Evolutionary conservation across 2,329 filamentous ascomycete species (phyloP), one percentile per base, ranked within the genome.

Genomic region (Colletotrichum chrysophilum): DNA sequence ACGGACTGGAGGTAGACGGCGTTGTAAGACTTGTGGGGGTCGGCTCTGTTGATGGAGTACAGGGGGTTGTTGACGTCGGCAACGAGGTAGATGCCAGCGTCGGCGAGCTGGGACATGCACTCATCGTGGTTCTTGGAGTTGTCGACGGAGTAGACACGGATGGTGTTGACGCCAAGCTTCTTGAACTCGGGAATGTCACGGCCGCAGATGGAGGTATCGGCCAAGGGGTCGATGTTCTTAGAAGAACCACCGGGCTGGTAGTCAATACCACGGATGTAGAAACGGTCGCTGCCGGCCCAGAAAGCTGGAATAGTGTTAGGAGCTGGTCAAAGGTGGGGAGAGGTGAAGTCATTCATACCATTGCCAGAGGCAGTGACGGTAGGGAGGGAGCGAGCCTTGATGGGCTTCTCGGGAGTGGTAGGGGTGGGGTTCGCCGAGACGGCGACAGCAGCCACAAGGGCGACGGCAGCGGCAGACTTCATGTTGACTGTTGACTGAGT

Each of bases 121-220:
- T 92, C 90, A 80, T 96, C 93, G 87, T 98, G 96, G 69, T 75
- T 70, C 80, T 89, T 87, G 66, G 93, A 93, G 90, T 98, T 98
- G 89, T 98, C 96, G 79, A 97, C 93, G 18, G 94, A 95, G 90
- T 98, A 98, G 77, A 98, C 94, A 85, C 96, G 96, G 82, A 98
- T 89, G 30, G 95, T 96, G 89, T 98, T 98, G 86, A 98, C 88
- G 65, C 96, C 95, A 66, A 98, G 89, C 79, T 95, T 91, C 88
- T 95, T 91, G 92, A 98, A 98, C 83, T 95, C 89, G 67, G 87
- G 86, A 80, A 98, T 94, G 82, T 98, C 95, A 78, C 96, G 94
- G 84, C 91, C 90, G 91, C 96, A 98, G 81, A 89, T 86, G 5
- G 85, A 85, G 28, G 87, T 82, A 80, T 97, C 93, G 77, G 94